Conservation (phyloP, 2,329 filamentous ascomycete genomes). For the Fusarium falciforme region DNA sequence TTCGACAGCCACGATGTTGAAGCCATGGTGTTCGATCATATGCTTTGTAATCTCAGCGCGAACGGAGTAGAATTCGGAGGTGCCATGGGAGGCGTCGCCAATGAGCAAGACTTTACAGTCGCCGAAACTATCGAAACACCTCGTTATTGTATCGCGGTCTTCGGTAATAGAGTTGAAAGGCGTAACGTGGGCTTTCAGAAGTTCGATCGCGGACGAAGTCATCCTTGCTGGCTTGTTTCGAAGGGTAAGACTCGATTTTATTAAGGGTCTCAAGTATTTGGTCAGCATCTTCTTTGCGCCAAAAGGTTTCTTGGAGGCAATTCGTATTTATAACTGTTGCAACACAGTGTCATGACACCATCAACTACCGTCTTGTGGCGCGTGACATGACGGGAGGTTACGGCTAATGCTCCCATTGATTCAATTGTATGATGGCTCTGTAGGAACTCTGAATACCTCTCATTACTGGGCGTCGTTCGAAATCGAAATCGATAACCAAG, state of each 20-base stretch:
- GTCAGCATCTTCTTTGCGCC: not conserved
- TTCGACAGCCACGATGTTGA: slow-evolving; percentile 29
- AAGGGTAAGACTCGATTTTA: not conserved
- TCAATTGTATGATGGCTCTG: not conserved
- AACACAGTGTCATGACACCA: not conserved
- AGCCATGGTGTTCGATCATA: slow-evolving; percentile 28
- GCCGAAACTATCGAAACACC: slow-evolving; percentile 22
- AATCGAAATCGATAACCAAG: not conserved
- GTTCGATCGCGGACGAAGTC: slow-evolving; percentile 14
- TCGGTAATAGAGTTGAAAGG: slow-evolving; percentile 18
- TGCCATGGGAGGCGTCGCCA: slow-evolving; percentile 22
- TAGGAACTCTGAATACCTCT: not conserved
- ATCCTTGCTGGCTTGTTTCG: not conserved
- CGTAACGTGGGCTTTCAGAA: slow-evolving; percentile 3
- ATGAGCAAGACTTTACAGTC: slow-evolving; percentile 24
- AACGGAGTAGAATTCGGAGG: slow-evolving; percentile 25
- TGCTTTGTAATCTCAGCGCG: slow-evolving; percentile 30
- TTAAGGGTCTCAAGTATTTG: not conserved
- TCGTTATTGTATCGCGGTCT: slow-evolving; percentile 7
- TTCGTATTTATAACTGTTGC: not conserved
- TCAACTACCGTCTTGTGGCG: not conserved
- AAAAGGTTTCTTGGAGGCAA: not conserved
- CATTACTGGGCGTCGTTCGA: not conserved
- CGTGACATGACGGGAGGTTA: slow-evolving; percentile 14
- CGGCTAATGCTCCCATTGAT: not conserved